Evolutionary conservation across 495 filamentous ascomycete genomes (phyloP).

Genomic region (Penicillium pulvis): DNA sequence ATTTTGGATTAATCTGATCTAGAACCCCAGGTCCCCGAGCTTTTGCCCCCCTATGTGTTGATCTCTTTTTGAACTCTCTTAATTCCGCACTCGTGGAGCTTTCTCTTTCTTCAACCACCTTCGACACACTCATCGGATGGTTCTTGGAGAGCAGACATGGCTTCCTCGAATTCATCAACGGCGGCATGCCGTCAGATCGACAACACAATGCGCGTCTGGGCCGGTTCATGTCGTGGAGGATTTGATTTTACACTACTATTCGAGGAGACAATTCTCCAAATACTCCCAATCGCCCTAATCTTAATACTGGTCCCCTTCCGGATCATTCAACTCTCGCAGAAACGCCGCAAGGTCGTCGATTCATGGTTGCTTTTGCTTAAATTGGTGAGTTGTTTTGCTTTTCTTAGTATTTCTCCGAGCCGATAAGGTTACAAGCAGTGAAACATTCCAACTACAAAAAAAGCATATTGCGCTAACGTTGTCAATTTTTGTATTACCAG

Average conservation of each 20-base stretch:
- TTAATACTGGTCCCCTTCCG: conserved; percentile 51
- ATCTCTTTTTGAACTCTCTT: conserved; percentile 9
- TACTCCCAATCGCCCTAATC: conserved; percentile 52
- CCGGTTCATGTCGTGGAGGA: conserved; percentile 45
- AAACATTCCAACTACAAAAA: not conserved
- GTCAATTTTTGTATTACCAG: conserved; percentile 23
- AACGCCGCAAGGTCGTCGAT: conserved; percentile 47
- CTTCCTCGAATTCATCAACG: conserved; percentile 22
- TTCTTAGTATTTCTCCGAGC: not conserved
- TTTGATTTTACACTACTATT: conserved; percentile 67
- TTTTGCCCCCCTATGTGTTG: conserved; percentile 14
- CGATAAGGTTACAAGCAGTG: not conserved
- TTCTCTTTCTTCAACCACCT: conserved; percentile 12
- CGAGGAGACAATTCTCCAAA: conserved; percentile 56
- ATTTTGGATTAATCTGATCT: conserved; percentile 29
- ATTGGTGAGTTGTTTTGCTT: conserved; percentile 34
- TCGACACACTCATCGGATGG: conserved; percentile 17
- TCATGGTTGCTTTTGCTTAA: conserved; percentile 44
- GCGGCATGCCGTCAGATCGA: conserved; percentile 40
- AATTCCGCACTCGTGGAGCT: conserved; percentile 19
- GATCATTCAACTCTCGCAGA: conserved; percentile 44
- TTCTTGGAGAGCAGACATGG: conserved; percentile 34
- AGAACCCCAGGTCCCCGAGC: conserved; percentile 15
- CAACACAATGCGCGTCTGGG: conserved; percentile 46
- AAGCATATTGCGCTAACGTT: not conserved